These are phyloP conservation scores for Wilcoxina mikolae DNA, from an alignment of 495 filamentous ascomycete genomes.

Conservation along the genomic window DNA sequence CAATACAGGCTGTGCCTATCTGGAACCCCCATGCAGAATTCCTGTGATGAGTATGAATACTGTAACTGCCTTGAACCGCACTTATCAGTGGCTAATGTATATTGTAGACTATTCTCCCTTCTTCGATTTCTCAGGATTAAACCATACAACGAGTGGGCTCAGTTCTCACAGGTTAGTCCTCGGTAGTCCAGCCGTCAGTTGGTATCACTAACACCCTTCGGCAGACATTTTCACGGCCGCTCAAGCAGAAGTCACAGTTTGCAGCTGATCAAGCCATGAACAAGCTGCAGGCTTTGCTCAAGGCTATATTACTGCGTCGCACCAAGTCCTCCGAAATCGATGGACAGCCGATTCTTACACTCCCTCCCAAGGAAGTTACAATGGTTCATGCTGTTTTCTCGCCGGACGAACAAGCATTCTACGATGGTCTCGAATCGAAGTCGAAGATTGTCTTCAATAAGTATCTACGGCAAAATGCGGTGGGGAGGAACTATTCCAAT, in stretches of 20 bases:
- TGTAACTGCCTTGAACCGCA: background rate
- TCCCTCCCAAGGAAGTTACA: conserved; percentile 56
- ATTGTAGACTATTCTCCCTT: conserved; percentile 48
- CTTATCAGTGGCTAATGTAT: background rate
- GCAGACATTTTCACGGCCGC: conserved; percentile 36
- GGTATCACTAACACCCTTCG: conserved; percentile 4
- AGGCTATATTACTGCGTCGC: conserved; percentile 71
- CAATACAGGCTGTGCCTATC: conserved; percentile 71
- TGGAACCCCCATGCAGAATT: conserved; percentile 93
- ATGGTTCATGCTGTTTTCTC: conserved; percentile 56
- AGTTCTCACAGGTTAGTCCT: conserved; percentile 43
- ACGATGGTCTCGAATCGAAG: conserved; percentile 52
- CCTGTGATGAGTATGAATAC: conserved; percentile 44
- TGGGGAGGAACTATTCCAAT: conserved; percentile 67
- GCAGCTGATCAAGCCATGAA: conserved; percentile 41
- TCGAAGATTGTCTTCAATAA: conserved; percentile 61
- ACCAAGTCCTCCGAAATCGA: conserved; percentile 75
- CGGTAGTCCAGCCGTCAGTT: background rate
- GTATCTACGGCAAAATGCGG: conserved; percentile 54
- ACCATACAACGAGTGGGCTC: conserved; percentile 55
- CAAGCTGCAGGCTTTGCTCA: conserved; percentile 64
- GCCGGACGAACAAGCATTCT: conserved; percentile 56
- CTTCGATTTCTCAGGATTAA: conserved; percentile 67
- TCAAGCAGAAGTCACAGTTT: conserved; percentile 33
- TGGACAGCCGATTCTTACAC: conserved; percentile 62